Base-by-base conservation (phyloP, 2,329 filamentous ascomycete genomes). In the Arthrobotrys conoides region DNA sequence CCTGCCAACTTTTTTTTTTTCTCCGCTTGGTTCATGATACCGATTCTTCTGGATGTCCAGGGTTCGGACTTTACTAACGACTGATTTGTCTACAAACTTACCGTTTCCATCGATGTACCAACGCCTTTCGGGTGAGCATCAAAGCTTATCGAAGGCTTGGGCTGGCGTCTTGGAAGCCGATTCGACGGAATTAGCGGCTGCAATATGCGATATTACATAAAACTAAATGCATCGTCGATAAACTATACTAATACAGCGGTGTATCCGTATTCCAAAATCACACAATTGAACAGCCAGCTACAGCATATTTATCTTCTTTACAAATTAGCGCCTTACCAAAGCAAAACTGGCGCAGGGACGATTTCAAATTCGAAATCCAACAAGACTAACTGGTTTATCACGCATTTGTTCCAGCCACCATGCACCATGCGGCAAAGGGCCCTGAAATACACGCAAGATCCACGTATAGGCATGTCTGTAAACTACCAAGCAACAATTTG, bases 91-190 rank as follows among this genome's bases (percentile, higher is more conserved):
- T 38, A 36, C 68, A 71, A 71, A 71, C 68, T 12, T 71, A 20
- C 68, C 68, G n/a, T 55, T 65, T 71, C 57, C 16, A 65, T 63
- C 55, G 16, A 53, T 63, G 41, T 51, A 18, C 67, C 67, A 71
- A 71, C 55, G 41, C 57, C n/a, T n/a, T 44, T 49, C 24, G 44
- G 53, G 22, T 63, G 33, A 57, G 33, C n/a, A 51, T 63, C 55
- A 53, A 71, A 71, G 68, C 68, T 71, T 71, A 51, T 71, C 53
- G 38, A 61, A 59, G 36, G 57, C 55, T 71, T 71, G 33, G 51
- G n/a, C 38, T 61, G 33, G 18, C 16, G 53, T 30, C 20, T 41
- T 38, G 8, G 33, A 61, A 61, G 55, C 33, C 33, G 55, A 61
- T 61, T 61, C 57, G 57, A 44, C 27, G 57, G 57, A 44, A 61